Evolutionary conservation across 768 basidiomycete genomes (phyloP).

Genomic region (Sporobolomyces pararoseus): DNA sequence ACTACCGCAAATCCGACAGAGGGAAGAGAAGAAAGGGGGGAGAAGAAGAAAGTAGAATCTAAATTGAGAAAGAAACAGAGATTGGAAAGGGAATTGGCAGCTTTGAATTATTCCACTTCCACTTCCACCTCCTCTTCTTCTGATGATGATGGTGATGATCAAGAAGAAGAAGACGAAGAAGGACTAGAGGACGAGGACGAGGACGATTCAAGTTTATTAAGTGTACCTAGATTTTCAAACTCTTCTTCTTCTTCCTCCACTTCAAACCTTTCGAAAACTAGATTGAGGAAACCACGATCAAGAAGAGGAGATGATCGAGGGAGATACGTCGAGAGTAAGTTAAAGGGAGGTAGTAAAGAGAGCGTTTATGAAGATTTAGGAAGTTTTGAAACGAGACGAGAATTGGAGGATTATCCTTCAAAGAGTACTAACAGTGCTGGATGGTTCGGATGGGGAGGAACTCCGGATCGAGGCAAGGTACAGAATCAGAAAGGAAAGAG

Average conservation of each 20-base stretch:
- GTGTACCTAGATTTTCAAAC: too few species aligned
- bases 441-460: background rate
- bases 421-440: background rate
- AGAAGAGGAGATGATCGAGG: background rate
- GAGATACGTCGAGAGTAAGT: background rate
- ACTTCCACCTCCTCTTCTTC: background rate
- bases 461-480: too few species aligned
- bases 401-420: background rate
- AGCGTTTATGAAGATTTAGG: background rate
- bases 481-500: constrained; percentile 13
- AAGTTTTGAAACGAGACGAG: background rate
- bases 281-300: background rate
- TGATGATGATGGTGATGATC: too few species aligned
- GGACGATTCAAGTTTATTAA: background rate
- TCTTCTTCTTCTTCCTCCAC: background rate
- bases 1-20: too few species aligned
- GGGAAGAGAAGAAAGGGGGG: background rate
- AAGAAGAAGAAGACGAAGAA: too few species aligned
- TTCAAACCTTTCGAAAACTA: background rate
- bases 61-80: background rate
- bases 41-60: background rate
- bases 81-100: background rate
- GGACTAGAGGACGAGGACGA: background rate
- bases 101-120: background rate
- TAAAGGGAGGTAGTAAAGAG: background rate